Conservation (phyloP, 345 rosid species). For the Populus euphratica region DNA sequence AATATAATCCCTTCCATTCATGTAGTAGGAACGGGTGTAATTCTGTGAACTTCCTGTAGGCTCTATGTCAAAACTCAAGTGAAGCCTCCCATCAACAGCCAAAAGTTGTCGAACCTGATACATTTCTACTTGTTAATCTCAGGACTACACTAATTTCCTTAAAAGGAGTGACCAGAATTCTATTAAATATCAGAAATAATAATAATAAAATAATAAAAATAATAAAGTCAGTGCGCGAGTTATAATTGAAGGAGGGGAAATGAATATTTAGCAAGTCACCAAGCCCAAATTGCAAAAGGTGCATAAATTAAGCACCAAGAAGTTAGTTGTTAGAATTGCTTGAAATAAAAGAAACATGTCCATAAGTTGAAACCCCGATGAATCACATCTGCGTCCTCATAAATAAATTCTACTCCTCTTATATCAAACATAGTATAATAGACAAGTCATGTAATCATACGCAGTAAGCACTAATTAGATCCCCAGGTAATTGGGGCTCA, state of each 20-base stretch:
- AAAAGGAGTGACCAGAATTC: not conserved
- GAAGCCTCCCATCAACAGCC: constrained; percentile 86
- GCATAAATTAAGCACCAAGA: not conserved
- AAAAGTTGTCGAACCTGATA: constrained; percentile 80
- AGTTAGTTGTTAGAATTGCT: not conserved
- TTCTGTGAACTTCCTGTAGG: constrained; percentile 79
- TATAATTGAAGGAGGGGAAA: not conserved
- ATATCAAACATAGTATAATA: not conserved
- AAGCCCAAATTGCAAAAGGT: not conserved
- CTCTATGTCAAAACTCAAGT: constrained; percentile 64
- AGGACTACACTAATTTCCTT: not conserved
- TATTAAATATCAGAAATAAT: not conserved
- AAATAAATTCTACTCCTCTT: not conserved
- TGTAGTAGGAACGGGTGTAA: constrained; percentile 89
- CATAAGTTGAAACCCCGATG: not conserved
- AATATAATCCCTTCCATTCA: constrained; percentile 90
- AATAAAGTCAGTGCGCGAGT: not conserved
- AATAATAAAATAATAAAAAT: too few species aligned
- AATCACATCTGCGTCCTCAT: not conserved
- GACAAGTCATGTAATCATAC: not conserved
- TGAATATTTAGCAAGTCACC: not conserved
- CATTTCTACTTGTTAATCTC: constrained; percentile 13
- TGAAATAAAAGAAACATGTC: not conserved
- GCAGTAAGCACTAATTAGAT: not conserved
- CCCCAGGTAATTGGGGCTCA: not conserved